phyloP scores from a whole-genome alignment of 2,329 filamentous ascomycete species.

The Raffaelea albimanens region DNA sequence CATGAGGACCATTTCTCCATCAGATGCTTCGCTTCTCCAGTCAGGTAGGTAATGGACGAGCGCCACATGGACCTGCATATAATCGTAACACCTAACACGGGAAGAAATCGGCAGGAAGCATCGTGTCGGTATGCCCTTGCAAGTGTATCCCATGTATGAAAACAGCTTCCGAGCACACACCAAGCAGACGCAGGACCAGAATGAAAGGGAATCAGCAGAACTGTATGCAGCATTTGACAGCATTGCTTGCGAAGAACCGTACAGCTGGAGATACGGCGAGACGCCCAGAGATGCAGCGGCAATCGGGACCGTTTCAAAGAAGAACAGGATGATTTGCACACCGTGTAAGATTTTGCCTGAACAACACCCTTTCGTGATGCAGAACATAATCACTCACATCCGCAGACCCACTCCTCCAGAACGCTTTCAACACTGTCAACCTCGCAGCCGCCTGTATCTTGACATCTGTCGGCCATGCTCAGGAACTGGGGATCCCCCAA shows the following conservation, averaged over 20 bases:
- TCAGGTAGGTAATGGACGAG: background rate
- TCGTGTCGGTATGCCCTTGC: constrained; percentile 6
- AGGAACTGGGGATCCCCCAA: constrained; percentile 4
- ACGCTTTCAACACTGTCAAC: constrained; percentile 11
- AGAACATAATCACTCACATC: background rate
- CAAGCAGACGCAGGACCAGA: constrained; percentile 6
- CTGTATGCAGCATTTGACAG: constrained; percentile 9
- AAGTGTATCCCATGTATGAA: constrained; percentile 11
- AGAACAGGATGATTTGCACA: constrained; percentile 10
- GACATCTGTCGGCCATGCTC: constrained; percentile 7
- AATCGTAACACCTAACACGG: background rate
- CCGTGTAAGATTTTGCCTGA: background rate
- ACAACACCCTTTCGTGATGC: too few species aligned
- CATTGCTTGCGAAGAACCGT: constrained; percentile 3
- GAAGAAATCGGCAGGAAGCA: constrained; percentile 5
- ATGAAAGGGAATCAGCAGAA: constrained; percentile 6
- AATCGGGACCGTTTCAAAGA: constrained; percentile 2
- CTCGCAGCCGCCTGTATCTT: constrained; percentile 7
- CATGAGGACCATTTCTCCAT: constrained; percentile 1
- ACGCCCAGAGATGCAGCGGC: constrained; percentile 1
- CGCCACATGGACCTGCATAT: background rate
- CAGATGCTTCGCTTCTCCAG: constrained; percentile 4
- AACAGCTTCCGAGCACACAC: constrained; percentile 7
- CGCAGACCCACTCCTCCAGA: constrained; percentile 6
- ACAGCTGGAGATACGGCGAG: constrained; percentile 8